Evolutionary conservation across 495 filamentous ascomycete species (phyloP).

Genomic region (Baudoinia panamericana): DNA sequence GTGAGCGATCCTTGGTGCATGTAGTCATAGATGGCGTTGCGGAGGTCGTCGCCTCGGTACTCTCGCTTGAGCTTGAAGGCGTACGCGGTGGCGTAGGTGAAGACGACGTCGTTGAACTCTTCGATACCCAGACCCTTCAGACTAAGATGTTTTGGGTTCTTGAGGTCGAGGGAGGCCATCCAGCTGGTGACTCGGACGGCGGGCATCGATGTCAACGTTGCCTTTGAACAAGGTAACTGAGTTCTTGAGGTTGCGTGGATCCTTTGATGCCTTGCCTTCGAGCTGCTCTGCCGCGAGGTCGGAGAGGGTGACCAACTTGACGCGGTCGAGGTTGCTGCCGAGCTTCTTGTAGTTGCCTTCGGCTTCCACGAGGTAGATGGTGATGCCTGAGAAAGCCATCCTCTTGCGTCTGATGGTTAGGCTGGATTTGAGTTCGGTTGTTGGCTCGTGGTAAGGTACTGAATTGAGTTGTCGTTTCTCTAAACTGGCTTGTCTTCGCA

Average conservation of each 20-base stretch:
- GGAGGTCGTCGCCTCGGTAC: slow-evolving; percentile 8
- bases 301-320: slow-evolving; percentile 4
- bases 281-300: slow-evolving; percentile 1
- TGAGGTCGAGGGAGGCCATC: slow-evolving; percentile 1
- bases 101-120: slow-evolving; percentile 3
- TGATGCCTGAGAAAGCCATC: too few relatives aligned
- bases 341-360: background rate
- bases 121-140: background rate
- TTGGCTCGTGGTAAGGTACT: too few relatives aligned
- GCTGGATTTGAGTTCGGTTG: too few relatives aligned
- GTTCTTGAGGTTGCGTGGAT: background rate
- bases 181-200: background rate
- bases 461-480: too few relatives aligned
- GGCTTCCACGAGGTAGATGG: background rate
- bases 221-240: background rate
- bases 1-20: background rate
- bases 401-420: too few relatives aligned
- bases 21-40: slow-evolving; percentile 8
- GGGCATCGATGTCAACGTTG: background rate
- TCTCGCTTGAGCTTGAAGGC: slow-evolving; percentile 2
- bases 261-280: background rate
- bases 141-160: slow-evolving; percentile 1
- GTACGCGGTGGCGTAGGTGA: background rate
- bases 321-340: background rate
- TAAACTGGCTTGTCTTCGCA: too few relatives aligned